These are phyloP conservation scores for Oryza punctata DNA, from an alignment of 176 grass and related monocot genomes.

Conservation along the genomic window DNA sequence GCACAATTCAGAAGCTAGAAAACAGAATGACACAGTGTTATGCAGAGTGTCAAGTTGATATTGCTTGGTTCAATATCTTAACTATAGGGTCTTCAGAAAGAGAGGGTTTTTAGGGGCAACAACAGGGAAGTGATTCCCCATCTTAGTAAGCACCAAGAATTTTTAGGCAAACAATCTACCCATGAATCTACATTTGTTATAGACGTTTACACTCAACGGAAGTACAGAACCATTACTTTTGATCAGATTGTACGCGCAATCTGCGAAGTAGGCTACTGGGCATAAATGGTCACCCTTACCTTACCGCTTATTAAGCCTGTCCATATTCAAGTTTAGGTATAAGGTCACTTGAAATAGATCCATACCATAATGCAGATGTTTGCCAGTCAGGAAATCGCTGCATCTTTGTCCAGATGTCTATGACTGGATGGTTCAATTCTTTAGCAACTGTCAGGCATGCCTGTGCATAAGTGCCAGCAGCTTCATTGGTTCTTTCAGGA, in stretches of 20 bases:
- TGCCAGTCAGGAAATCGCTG: conserved; percentile 74
- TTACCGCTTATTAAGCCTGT: background rate
- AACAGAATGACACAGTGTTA: background rate
- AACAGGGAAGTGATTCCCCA: background rate
- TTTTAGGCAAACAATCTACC: background rate
- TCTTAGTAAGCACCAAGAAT: background rate
- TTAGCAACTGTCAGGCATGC: conserved; percentile 73
- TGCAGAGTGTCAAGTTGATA: background rate
- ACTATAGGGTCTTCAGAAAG: background rate
- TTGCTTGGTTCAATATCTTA: background rate
- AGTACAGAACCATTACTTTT: background rate
- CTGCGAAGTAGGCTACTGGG: background rate
- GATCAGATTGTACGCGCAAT: background rate
- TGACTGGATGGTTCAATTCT: conserved; percentile 59
- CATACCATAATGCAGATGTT: conserved; percentile 62
- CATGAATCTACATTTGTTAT: background rate
- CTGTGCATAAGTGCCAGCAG: conserved; percentile 78
- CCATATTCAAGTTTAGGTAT: background rate
- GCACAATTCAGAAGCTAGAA: background rate
- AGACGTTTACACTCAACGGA: background rate
- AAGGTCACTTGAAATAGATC: background rate
- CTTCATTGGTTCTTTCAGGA: conserved; percentile 86
- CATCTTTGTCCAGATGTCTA: conserved; percentile 89
- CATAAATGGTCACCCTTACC: no score
- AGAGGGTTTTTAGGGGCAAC: no score